phyloP scores from a whole-genome alignment of 2,329 filamentous ascomycete genomes.

The Amesomyces nigricolor region DNA sequence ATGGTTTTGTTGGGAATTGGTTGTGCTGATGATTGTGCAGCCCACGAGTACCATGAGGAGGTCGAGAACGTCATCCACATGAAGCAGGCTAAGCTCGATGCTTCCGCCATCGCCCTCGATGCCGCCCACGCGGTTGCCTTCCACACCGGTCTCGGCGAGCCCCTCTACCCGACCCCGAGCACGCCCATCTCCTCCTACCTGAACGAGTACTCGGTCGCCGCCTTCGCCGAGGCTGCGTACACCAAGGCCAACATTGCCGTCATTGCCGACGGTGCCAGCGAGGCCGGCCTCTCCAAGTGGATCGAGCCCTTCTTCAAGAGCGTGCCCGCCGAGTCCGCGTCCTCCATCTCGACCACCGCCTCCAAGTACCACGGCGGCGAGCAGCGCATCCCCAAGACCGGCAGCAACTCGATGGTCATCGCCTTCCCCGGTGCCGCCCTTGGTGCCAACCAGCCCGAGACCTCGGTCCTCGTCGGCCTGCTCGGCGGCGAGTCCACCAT shows the following conservation, averaged over 20 bases:
- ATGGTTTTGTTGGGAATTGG: slow-evolving; percentile 3
- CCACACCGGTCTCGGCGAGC: slow-evolving; percentile 83
- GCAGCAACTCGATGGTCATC: slow-evolving; percentile 79
- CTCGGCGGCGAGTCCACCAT: slow-evolving; percentile 86
- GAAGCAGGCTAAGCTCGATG: slow-evolving; percentile 67
- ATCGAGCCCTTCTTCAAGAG: slow-evolving; percentile 85
- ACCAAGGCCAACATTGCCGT: slow-evolving; percentile 86
- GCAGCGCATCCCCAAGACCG: slow-evolving; percentile 73
- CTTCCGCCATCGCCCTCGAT: slow-evolving; percentile 68
- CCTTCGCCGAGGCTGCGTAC: slow-evolving; percentile 75
- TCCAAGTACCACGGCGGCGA: slow-evolving; percentile 93
- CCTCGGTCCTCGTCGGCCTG: slow-evolving; percentile 78
- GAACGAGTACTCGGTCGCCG: slow-evolving; percentile 65
- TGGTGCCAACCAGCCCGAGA: slow-evolving; percentile 79
- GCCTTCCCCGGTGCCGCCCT: slow-evolving; percentile 88
- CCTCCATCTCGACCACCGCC: slow-evolving; percentile 53
- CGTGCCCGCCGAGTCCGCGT: slow-evolving; percentile 50
- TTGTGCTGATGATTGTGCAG: slow-evolving; percentile 40
- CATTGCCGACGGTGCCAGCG: slow-evolving; percentile 79
- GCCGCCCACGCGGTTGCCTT: slow-evolving; percentile 82
- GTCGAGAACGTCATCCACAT: slow-evolving; percentile 70
- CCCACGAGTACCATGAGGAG: slow-evolving; percentile 86
- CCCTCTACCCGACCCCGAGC: slow-evolving; percentile 66
- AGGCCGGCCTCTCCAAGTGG: slow-evolving; percentile 78
- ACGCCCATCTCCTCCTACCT: slow-evolving; percentile 75